Conservation (phyloP, 306 rosid species). For the Cercis canadensis region DNA sequence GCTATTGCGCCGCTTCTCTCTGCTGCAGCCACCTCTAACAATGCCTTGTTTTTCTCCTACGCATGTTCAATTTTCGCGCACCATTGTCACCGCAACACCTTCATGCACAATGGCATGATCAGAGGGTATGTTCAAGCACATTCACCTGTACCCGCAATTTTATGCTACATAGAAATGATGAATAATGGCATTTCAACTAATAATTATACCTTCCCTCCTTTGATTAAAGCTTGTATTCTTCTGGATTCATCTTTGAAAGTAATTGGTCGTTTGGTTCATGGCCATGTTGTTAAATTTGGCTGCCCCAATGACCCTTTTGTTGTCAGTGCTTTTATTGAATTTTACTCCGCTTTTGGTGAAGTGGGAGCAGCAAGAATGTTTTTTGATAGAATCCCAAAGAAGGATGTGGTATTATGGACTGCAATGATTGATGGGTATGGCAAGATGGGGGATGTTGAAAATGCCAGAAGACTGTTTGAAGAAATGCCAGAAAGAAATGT, state of each 20-base stretch:
- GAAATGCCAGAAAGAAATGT: neutral
- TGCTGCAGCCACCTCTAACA: constrained; percentile 52
- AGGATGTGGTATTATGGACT: constrained; percentile 88
- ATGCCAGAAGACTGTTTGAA: constrained; percentile 72
- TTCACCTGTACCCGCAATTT: constrained; percentile 49
- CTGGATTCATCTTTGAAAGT: constrained; percentile 28
- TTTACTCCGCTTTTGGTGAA: constrained; percentile 48
- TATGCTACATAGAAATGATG: constrained; percentile 65
- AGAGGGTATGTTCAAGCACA: constrained; percentile 49
- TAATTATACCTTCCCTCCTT: constrained; percentile 77
- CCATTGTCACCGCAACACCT: constrained; percentile 60
- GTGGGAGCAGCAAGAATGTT: constrained; percentile 50
- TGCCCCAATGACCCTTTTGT: constrained; percentile 61
- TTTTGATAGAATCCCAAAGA: constrained; percentile 54
- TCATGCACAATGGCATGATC: constrained; percentile 80
- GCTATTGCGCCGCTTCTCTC: constrained; percentile 67
- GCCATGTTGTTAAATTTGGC: constrained; percentile 65
- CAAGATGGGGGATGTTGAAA: constrained; percentile 61
- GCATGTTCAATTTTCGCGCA: constrained; percentile 60
- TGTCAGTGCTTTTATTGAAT: constrained; percentile 57
- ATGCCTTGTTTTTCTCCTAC: constrained; percentile 51
- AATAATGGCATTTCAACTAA: constrained; percentile 57
- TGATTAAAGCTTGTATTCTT: constrained; percentile 68
- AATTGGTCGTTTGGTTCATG: constrained; percentile 64
- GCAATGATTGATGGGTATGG: constrained; percentile 83